Base-by-base conservation (phyloP, 208 protist species). In the Leishmania lainsoni region DNA sequence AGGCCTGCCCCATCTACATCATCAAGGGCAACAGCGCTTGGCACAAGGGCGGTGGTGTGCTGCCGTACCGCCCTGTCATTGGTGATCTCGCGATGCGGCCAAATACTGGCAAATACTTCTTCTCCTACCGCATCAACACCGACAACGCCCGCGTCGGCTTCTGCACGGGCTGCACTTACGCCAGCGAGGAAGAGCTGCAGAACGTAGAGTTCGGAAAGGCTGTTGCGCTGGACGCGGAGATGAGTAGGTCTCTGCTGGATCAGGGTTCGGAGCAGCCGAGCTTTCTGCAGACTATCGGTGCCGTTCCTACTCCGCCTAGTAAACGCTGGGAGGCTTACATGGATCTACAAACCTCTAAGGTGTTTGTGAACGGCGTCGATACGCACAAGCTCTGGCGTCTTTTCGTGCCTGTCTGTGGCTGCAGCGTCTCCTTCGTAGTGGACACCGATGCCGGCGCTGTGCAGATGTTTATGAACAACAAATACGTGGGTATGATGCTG, bases 391-490 rank as follows among this genome's bases (percentile, higher is more conserved):
- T 98, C 51, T 98, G 93, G 91, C 86, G 92, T 12, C 76, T 93
- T 5, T 93, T 97, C 75, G 85, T 95, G 63, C 82, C 91, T 20
- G 70, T 84, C 35, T 89, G 87, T 74, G 95, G 95, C 20, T 92
- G 85, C 14, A 74, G 91, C 32, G 87, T 94, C 74, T 88, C 88
- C 14, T 98, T 96, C 78, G 84, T 97, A 54, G 90, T 96, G n/a
- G 89, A 98, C 84, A 98, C 91, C 26, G 76, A 97, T 76, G 80
- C 83, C 26, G 95, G 95, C 39, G 83, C 90, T 10, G 91, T 97
- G 72, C 92, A 96, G 81, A 81, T 98, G 29, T 98, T 93, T 75
- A 87, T 96, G 32, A 89, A 96, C 79, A 83, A 85, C 76, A 86
- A 91, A 74, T 98, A 96, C 81, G 85, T 84, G 16, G 95, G 95